A percentile compares a stretch with the other conserved stretches of the same genome.
phyloP scores from a whole-genome alignment of 768 basidiomycete species.

The Collybia nuda region DNA sequence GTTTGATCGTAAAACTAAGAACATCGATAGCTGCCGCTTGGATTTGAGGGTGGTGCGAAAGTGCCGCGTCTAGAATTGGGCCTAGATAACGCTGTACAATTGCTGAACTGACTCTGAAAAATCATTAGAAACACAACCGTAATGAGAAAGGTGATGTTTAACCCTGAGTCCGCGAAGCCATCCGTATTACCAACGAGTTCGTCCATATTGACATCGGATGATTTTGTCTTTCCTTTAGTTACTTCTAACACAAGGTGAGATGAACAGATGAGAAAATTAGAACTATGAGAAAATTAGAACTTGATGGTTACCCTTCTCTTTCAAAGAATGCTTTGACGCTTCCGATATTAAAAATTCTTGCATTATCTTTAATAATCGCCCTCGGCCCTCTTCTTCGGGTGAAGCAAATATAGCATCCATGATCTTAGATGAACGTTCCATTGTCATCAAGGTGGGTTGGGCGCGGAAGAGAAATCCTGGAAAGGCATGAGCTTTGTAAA shows the following conservation, averaged over 20 bases:
- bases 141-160: conserved; percentile 17
- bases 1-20: conserved; percentile 88
- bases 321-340: conserved; percentile 70
- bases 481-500: conserved; percentile 1
- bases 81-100: conserved; percentile 90
- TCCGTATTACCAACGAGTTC: conserved; percentile 95
- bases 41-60: conserved; percentile 67
- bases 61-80: conserved; percentile 77
- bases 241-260: conserved; percentile 28
- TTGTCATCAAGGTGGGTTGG: conserved; percentile 88
- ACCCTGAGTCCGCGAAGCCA: conserved; percentile 98
- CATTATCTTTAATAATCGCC: conserved; percentile 80
- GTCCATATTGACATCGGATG: conserved; percentile 76
- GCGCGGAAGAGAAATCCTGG: conserved; percentile 90
- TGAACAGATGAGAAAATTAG: neutral
- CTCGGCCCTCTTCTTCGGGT: conserved; percentile 66
- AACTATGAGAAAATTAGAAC: neutral
- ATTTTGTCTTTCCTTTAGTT: conserved; percentile 41
- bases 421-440: conserved; percentile 72
- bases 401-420: conserved; percentile 91
- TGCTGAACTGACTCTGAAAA: conserved; percentile 83
- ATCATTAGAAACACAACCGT: neutral
- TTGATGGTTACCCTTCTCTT: conserved; percentile 59
- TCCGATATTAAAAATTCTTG: conserved; percentile 91
- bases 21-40: conserved; percentile 89